A percentile compares a stretch with the other conserved stretches of the same genome.
Evolutionary conservation across 2,329 filamentous ascomycete species (phyloP).

Genomic region (Sclerotinia sclerotiorum): DNA sequence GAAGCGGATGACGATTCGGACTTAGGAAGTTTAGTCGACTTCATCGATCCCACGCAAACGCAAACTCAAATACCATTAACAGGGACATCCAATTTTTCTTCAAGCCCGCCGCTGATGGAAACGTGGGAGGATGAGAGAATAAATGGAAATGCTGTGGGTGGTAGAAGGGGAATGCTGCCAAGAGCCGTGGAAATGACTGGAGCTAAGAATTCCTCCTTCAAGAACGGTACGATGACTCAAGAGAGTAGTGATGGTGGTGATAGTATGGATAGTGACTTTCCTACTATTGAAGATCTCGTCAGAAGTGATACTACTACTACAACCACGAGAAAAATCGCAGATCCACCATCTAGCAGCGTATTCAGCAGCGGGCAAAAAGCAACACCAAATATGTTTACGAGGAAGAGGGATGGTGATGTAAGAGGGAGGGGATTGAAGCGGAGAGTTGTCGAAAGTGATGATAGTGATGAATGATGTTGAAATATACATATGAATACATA

Average conservation of each 20-base stretch:
- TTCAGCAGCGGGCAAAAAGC: neutral
- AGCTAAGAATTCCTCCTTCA: neutral
- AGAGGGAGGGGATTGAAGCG: constrained; percentile 1
- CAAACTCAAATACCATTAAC: neutral
- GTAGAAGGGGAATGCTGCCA: constrained; percentile 1
- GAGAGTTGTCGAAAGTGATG: constrained; percentile 17
- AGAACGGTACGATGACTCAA: constrained; percentile 41
- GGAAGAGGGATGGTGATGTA: constrained; percentile 1
- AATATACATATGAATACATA: neutral
- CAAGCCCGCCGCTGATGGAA: constrained; percentile 11
- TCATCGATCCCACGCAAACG: constrained; percentile 20
- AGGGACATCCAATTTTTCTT: constrained; percentile 7
- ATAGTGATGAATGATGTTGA: constrained; percentile 16
- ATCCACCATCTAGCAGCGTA: constrained; percentile 2
- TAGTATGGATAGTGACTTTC: constrained; percentile 21
- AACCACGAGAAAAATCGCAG: too few relatives aligned
- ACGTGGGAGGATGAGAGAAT: neutral
- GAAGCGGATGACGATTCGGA: constrained; percentile 19
- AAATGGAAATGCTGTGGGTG: neutral
- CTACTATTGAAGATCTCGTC: constrained; percentile 23
- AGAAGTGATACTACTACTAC: neutral
- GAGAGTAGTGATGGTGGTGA: constrained; percentile 8
- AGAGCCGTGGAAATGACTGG: neutral
- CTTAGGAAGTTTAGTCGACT: constrained; percentile 19
- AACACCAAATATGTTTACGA: constrained; percentile 21